Base-by-base conservation (phyloP, 2,329 filamentous ascomycete species). In the Hortaea sp. region DNA sequence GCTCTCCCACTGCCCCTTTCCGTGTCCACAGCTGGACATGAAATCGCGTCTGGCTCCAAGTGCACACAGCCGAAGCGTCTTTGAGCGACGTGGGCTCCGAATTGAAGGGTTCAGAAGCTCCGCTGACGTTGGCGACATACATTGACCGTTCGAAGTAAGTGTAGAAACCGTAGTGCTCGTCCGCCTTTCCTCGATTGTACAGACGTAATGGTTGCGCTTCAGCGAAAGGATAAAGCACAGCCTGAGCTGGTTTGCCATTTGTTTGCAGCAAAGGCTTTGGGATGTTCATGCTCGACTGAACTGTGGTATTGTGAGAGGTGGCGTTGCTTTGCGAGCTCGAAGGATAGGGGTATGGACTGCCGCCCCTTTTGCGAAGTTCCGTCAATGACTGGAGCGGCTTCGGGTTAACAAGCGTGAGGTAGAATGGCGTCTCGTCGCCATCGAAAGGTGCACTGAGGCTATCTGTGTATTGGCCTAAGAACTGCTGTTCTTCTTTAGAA, bases 111-210 rank as follows among this genome's bases (percentile, higher is more conserved):
- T 9, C 32, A 35, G 32, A 35, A 51, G 75, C 74, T 12, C 7
- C 41, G 29, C 12, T 39, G 48, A 78, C 68, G 11, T 79, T 81
- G 55, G 81, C 79, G 51, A 94, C 73, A 69, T 90, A 94, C 52
- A 94, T 86, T 6, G 83, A 84, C 53, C 88, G 86, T 66, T 88
- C 82, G 65, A 85, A 97, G 71, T 95, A 94, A 0, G 78, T 85
- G 69, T 95, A 95, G 68, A 95, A 95, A 2, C 87, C 88, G 65
- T 94, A 95, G 66, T 95, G 88, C 64, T 97, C 90, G 0, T 82
- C 83, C 1, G 76, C 69, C 29, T 85, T 72, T 12, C 85, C 88
- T 13, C 88, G 84, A 63, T 97, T 87, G 64, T 82, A 97, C 1
- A 97, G 76, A 1, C 85, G 79, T 9, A 97, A 72, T 0, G 88